Base-by-base conservation (phyloP, 2,329 filamentous ascomycete genomes). In the Pseudopithomyces maydicus region DNA sequence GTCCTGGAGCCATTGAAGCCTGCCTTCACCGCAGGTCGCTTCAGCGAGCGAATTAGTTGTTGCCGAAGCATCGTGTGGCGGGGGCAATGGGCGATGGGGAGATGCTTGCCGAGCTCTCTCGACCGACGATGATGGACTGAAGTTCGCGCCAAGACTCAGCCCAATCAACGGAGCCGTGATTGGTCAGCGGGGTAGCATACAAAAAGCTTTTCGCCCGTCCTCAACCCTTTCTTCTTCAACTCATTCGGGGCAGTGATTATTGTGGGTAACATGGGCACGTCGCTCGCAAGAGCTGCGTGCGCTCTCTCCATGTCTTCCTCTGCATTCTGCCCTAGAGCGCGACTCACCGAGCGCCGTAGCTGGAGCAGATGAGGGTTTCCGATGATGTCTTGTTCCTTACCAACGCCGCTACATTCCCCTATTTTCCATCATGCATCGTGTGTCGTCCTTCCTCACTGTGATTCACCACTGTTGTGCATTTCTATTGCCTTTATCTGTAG, bases 311-410 rank as follows among this genome's bases (percentile, higher is more conserved):
- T 84, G 80, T 78, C 78, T 74, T 84, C 84, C 85, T 85, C 85
- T 88, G 80, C 81, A 83, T 83, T 78, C 81, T 85, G 80, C 80
- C 82, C 84, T 72, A 88, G 84, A 88, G 74, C 77, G 83, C 78
- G 76, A 75, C 73, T 74, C 66, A 65, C 75, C 73, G 73, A 74
- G 84, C 84, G 77, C 81, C 83, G 83, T 84, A 88, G 85, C 85
- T 88, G 85, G 85, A 88, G 84, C 83, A 78, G 77, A 81, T 78
- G 81, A 87, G 80, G 82, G 77, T 63, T 74, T 69, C 79, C 80
- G 65, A 84, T 86, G 82, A 87, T 79, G 80, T 79, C 77, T 76
- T 75, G 84, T 85, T 87, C 85, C 84, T 88, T 88, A 87, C 85
- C 84, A 80, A 87, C 83, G 84, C 77, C 76, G 84, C 84, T 79